phyloP scores from a whole-genome alignment of 371 early-diverging fungal genomes.

The Saksenaea vasiformis region DNA sequence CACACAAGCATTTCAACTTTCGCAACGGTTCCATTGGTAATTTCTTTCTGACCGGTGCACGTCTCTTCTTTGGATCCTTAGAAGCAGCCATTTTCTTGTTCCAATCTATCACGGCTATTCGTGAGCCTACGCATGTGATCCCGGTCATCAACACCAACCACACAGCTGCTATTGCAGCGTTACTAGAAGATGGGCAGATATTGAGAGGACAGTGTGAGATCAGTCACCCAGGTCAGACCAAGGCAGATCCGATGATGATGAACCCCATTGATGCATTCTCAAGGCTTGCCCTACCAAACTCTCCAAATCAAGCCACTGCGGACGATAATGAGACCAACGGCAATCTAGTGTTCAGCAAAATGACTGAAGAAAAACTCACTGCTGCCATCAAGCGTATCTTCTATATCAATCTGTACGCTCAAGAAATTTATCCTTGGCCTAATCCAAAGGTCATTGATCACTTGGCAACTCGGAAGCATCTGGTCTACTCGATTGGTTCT shows the following conservation, averaged over 20 bases:
- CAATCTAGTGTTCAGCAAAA: slow-evolving; percentile 60
- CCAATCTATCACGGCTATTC: slow-evolving; percentile 64
- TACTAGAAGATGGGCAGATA: slow-evolving; percentile 57
- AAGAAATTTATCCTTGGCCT: slow-evolving; percentile 68
- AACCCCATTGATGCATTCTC: slow-evolving; percentile 56
- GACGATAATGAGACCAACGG: slow-evolving; percentile 18
- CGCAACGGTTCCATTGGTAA: slow-evolving; percentile 65
- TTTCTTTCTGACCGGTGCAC: slow-evolving; percentile 68
- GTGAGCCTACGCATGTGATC: slow-evolving; percentile 61
- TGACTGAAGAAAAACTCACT: slow-evolving; percentile 41
- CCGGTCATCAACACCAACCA: slow-evolving; percentile 67
- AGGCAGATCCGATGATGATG: slow-evolving; percentile 13
- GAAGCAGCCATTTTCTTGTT: slow-evolving; percentile 75
- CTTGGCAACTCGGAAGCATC: slow-evolving; percentile 49
- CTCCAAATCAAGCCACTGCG: slow-evolving; percentile 17
- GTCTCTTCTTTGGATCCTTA: slow-evolving; percentile 68
- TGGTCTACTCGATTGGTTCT: slow-evolving; percentile 74
- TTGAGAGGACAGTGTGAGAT: slow-evolving; percentile 74
- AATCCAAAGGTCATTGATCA: slow-evolving; percentile 62
- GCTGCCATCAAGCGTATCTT: slow-evolving; percentile 65
- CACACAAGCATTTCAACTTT: slow-evolving; percentile 59
- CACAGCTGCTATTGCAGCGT: slow-evolving; percentile 64
- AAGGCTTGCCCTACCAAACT: slow-evolving; percentile 26
- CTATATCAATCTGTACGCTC: slow-evolving; percentile 72
- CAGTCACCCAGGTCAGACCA: slow-evolving; percentile 48